Percentiles rank a stretch among this genome's conserved stretches.
phyloP scores from a whole-genome alignment of 2,329 filamentous ascomycete species.

The Phaeosphaeriaceae sp. region DNA sequence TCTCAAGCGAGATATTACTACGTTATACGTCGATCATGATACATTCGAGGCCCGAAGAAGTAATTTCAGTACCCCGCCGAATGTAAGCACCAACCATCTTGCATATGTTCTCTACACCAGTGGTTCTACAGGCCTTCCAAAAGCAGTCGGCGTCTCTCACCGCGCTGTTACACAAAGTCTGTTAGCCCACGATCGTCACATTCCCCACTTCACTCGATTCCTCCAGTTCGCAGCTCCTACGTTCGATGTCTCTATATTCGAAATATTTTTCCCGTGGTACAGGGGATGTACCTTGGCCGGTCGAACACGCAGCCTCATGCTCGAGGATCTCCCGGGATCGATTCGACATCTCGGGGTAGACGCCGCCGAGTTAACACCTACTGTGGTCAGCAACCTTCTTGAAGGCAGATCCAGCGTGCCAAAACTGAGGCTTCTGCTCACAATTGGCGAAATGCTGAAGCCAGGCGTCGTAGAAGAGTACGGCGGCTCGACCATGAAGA shows the following conservation, averaged over 20 bases:
- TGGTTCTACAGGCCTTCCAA: slow-evolving; percentile 86
- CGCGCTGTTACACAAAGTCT: slow-evolving; percentile 80
- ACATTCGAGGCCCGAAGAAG: slow-evolving; percentile 33
- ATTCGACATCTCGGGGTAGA: slow-evolving; percentile 74
- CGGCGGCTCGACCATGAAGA: slow-evolving; percentile 61
- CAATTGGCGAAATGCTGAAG: slow-evolving; percentile 93
- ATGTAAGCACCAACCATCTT: slow-evolving; percentile 51
- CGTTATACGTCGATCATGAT: slow-evolving; percentile 54
- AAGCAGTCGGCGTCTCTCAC: slow-evolving; percentile 86
- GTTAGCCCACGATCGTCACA: slow-evolving; percentile 78
- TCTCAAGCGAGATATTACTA: slow-evolving; percentile 40
- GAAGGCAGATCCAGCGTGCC: slow-evolving; percentile 72
- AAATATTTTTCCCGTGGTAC: slow-evolving; percentile 88
- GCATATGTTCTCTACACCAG: slow-evolving; percentile 96
- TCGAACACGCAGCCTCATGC: slow-evolving; percentile 71
- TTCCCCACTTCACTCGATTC: slow-evolving; percentile 79
- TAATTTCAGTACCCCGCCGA: not conserved
- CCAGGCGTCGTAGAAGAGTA: slow-evolving; percentile 79
- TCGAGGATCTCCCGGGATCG: slow-evolving; percentile 74
- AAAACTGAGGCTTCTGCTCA: slow-evolving; percentile 73
- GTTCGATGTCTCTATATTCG: slow-evolving; percentile 94
- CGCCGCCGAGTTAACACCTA: slow-evolving; percentile 88
- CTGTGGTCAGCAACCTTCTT: slow-evolving; percentile 80
- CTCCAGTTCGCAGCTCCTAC: slow-evolving; percentile 92
- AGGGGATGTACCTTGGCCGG: slow-evolving; percentile 76